Evolutionary conservation across 2,329 filamentous ascomycete genomes (phyloP), one percentile per base, ranked within the genome.

Genomic region (Didymella segeticola): DNA sequence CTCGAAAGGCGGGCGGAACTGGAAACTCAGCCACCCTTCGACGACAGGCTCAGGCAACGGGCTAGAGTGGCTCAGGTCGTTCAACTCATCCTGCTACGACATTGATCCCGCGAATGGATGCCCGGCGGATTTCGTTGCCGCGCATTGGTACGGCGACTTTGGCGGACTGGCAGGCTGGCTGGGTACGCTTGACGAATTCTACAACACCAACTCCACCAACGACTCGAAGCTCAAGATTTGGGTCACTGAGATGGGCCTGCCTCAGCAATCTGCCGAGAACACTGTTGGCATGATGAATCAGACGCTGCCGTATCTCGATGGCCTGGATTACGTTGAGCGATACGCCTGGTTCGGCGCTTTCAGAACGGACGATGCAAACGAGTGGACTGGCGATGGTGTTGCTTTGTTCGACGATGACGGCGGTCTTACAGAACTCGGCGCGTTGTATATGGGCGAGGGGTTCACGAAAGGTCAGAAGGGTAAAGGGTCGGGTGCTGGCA

Each of bases 181-280:
- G 43, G 86, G 86, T 4, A 81, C 86, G 53, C 80, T 86, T 42
- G 76, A 81, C 38, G 81, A 80, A 23, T 78, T 77, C 19, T 81
- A 80, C 60, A 74, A 74, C 30, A 63, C 58, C 25, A 78, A 87
- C 80, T 71, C 72, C 63, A 79, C 83, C 2, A 68, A 69, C 62
- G 78, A 83, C 6, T 17, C 50, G 5, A 58, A 59, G 3, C 26
- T 74, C 31, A 71, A 64, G 57, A 84, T 93, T 53, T 95, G 90
- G 90, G 78, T 93, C 8, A 95, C 90, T 19, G 90, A 95, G 72
- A 89, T 89, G 73, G 90, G 87, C 38, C 79, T 83, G 31, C 74
- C 79, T 49, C 76, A 88, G 56, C 79, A 83, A 58, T 77, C 82
- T 30, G 80, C 89, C 7, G 56, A 72, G 0, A 75, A 80, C 0